Evolutionary conservation across 805 yeast genomes (phyloP).

Genomic region (Alloascoidea hylecoeti): DNA sequence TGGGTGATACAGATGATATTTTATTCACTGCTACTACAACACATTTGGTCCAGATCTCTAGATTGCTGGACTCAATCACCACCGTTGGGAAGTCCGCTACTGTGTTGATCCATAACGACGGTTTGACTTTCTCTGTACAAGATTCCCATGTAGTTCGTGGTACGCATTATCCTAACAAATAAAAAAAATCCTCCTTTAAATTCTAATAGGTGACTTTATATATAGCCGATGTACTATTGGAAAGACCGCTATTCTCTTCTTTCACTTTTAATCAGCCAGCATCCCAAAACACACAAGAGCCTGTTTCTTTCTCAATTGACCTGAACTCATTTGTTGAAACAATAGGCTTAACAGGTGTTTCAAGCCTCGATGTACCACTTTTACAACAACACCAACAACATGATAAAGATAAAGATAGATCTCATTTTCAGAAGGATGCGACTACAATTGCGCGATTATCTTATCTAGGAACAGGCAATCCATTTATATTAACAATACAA

Average conservation of each 20-base stretch:
- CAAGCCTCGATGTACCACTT: too few species aligned
- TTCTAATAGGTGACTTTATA: not conserved
- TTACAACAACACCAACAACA: not conserved
- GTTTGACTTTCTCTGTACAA: constrained; percentile 34
- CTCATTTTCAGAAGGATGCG: not conserved
- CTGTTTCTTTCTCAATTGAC: not conserved
- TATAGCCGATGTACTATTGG: not conserved
- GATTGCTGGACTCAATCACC: constrained; percentile 27
- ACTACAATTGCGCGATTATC: constrained; percentile 20
- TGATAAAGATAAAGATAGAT: not conserved
- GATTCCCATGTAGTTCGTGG: constrained; percentile 22
- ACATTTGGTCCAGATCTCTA: constrained; percentile 28
- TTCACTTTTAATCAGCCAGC: not conserved
- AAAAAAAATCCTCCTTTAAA: too few species aligned
- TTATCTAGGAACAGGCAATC: constrained; percentile 33
- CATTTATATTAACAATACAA: constrained; percentile 36
- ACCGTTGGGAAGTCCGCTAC: constrained; percentile 24
- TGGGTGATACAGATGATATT: constrained; percentile 6
- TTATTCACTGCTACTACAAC: constrained; percentile 31
- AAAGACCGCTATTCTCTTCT: not conserved
- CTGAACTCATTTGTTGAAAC: not conserved
- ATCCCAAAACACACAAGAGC: not conserved
- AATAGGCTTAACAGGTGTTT: not conserved
- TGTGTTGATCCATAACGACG: constrained; percentile 32
- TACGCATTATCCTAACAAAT: too few species aligned